Conservation (phyloP, 805 yeast species). For the Saccharomycopsis fibuligera region DNA sequence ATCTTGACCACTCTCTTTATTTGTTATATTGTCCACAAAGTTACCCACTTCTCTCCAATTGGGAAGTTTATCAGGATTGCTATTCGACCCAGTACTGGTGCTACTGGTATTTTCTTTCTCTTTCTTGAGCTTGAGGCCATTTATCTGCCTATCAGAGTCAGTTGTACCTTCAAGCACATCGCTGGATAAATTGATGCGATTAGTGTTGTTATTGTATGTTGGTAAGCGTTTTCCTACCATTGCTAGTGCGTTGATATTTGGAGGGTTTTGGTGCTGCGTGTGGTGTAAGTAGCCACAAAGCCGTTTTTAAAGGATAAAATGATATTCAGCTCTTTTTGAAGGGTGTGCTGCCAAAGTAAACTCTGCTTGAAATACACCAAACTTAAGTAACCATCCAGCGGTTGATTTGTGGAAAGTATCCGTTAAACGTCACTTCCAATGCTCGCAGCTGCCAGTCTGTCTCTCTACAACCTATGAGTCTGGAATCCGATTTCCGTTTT, state of each 20-base stretch:
- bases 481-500: no score
- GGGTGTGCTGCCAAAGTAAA: no score
- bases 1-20: background rate
- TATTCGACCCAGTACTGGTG: background rate
- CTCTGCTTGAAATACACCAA: no score
- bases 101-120: conserved; percentile 7
- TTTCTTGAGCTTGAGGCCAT: conserved; percentile 9
- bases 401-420: no score
- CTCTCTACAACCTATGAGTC: no score
- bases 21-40: conserved; percentile 25
- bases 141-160: conserved; percentile 6
- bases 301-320: no score
- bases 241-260: background rate
- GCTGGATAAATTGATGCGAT: conserved; percentile 7
- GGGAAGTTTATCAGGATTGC: background rate
- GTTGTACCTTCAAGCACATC: background rate
- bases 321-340: no score
- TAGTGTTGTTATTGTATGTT: conserved; percentile 3
- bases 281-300: no score
- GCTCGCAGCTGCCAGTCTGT: no score
- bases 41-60: conserved; percentile 31
- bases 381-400: no score
- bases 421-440: no score
- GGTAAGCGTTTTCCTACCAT: conserved; percentile 18
- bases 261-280: no score